These are phyloP conservation scores for Suillus subalutaceus DNA, from an alignment of 768 basidiomycete species.

Conservation along the genomic window DNA sequence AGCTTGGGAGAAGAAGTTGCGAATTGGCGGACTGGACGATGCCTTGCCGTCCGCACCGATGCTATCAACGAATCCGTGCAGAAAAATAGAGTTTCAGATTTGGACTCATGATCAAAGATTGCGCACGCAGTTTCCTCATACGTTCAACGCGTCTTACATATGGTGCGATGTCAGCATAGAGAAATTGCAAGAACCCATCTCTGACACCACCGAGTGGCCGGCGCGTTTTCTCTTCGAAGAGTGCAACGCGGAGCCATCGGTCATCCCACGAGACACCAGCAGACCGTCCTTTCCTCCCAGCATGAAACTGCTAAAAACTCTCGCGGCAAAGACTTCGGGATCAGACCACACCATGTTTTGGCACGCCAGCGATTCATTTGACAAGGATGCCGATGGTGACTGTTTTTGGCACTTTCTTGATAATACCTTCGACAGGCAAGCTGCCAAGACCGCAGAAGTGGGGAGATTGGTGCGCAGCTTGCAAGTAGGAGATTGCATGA, in stretches of 20 bases:
- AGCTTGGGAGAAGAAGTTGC: slow-evolving; percentile 1
- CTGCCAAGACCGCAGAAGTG: neutral
- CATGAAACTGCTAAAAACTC: neutral
- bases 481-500: slow-evolving; percentile 8
- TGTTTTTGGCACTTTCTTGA: slow-evolving; percentile 2
- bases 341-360: neutral
- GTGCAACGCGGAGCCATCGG: neutral
- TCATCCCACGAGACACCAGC: neutral
- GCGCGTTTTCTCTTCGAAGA: slow-evolving; percentile 3
- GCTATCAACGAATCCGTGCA: slow-evolving; percentile 2
- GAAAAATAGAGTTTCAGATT: slow-evolving; percentile 13
- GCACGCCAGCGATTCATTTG: neutral
- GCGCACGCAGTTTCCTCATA: neutral
- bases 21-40: neutral
- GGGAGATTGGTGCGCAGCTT: slow-evolving; percentile 1
- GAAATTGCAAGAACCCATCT: neutral
- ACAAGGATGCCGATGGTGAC: neutral
- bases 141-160: neutral
- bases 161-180: slow-evolving; percentile 1
- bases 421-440: neutral
- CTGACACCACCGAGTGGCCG: neutral
- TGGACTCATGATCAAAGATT: slow-evolving; percentile 7
- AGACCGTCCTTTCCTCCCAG: neutral
- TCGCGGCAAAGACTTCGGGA: neutral
- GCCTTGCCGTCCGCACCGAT: neutral